Evolutionary conservation across 352 stramenopile genomes (phyloP).

Genomic region (Phytophthora fragariae): DNA sequence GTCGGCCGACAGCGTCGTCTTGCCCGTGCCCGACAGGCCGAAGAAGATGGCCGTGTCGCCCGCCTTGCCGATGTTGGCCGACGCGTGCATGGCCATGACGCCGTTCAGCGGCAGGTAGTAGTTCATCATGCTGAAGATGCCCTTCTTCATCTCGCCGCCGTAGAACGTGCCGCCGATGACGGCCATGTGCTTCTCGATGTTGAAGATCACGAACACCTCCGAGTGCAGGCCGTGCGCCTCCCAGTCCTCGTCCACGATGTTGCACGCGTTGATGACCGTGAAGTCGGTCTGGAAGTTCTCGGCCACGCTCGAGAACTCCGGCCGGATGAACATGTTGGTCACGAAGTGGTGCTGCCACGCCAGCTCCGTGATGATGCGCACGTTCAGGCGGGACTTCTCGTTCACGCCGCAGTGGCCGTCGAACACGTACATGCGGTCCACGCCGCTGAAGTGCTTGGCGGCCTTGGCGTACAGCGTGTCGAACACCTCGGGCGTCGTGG

Average conservation of each 20-base stretch:
- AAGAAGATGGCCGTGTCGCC: constrained; percentile 98
- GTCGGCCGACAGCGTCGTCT: constrained; percentile 94
- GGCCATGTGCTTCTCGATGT: constrained; percentile 96
- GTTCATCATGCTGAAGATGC: constrained; percentile 99
- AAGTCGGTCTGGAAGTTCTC: constrained; percentile 96
- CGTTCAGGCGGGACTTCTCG: constrained; percentile 92
- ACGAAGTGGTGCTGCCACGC: constrained; percentile 99
- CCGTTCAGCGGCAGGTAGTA: constrained; percentile 96
- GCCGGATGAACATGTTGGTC: constrained; percentile 97
- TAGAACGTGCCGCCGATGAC: constrained; percentile 98
- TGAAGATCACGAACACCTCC: constrained; percentile 97
- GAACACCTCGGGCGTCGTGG: constrained; percentile 94
- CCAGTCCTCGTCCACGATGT: constrained; percentile 95
- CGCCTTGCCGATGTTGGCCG: constrained; percentile 96
- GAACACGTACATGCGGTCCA: constrained; percentile 96
- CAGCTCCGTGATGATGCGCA: constrained; percentile 98
- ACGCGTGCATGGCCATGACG: constrained; percentile 98
- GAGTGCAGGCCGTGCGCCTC: constrained; percentile 94
- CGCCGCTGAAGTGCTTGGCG: constrained; percentile 92
- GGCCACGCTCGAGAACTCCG: constrained; percentile 83
- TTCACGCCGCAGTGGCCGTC: constrained; percentile 96
- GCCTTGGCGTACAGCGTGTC: constrained; percentile 96
- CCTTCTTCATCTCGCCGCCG: constrained; percentile 99
- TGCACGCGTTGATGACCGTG: constrained; percentile 98
- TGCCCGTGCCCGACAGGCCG: constrained; percentile 92